Percentiles rank a stretch among this genome's conserved stretches.
These are phyloP conservation scores for Penicillium sp. DNA, from an alignment of 2,329 filamentous ascomycete species.

Conservation along the genomic window DNA sequence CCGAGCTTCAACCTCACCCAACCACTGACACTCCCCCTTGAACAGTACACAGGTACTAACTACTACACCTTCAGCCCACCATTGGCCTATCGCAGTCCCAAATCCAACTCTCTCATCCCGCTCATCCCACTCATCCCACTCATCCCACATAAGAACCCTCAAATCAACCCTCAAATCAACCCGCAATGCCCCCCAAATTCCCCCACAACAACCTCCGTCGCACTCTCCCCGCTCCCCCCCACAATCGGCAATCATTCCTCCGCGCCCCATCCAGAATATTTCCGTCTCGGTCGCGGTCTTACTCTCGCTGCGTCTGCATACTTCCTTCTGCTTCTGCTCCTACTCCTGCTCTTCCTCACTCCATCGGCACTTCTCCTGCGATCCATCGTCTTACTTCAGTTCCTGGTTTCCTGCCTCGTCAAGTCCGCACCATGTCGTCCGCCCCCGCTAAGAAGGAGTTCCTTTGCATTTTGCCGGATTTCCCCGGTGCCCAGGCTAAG, in stretches of 20 bases:
- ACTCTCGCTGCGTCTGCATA: not conserved
- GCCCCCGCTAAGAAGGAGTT: conserved; percentile 58
- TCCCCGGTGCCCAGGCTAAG: conserved; percentile 61
- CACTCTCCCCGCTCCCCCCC: conserved; percentile 24
- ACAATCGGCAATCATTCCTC: conserved; percentile 19
- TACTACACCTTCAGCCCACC: too few species aligned
- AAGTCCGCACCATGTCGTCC: conserved; percentile 25
- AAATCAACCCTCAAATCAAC: too few species aligned
- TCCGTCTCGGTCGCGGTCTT: not conserved
- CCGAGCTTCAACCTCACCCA: not conserved
- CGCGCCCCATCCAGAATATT: conserved; percentile 12
- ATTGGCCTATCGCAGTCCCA: too few species aligned
- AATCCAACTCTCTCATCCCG: too few species aligned
- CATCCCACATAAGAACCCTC: too few species aligned
- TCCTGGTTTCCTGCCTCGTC: not conserved
- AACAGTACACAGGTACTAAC: too few species aligned
- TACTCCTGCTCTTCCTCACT: not conserved
- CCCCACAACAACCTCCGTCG: not conserved
- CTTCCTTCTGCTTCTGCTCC: not conserved
- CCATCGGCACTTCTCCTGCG: not conserved
- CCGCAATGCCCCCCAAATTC: not conserved
- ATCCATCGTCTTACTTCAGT: not conserved
- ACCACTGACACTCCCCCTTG: not conserved
- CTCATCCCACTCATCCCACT: not conserved
- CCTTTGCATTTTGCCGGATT: conserved; percentile 69